These are phyloP conservation scores for Zygoascus sp. DNA, from an alignment of 1,139 yeast species.

Conservation along the genomic window DNA sequence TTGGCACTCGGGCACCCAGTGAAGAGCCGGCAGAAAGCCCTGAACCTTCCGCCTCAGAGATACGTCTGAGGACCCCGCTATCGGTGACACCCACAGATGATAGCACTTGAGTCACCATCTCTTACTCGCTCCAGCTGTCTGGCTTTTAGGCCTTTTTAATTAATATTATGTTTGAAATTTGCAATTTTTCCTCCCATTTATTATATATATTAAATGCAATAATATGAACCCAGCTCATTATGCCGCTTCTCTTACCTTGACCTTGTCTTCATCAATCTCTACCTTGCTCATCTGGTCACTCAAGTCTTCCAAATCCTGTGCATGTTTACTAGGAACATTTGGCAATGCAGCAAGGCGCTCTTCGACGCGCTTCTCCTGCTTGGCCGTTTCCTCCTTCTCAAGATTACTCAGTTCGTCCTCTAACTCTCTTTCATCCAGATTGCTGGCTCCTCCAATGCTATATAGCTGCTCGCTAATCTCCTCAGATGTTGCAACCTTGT, in stretches of 20 bases:
- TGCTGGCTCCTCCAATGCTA: conserved; percentile 10
- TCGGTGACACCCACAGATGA: not conserved
- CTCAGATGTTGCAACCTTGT: conserved; percentile 33
- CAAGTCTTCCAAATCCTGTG: conserved; percentile 2
- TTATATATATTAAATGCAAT: not conserved
- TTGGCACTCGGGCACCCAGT: not conserved
- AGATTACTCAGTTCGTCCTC: conserved; percentile 29
- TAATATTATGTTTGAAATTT: too few relatives aligned
- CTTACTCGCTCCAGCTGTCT: too few relatives aligned
- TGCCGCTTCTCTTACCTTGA: too few relatives aligned
- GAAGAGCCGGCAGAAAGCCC: not conserved
- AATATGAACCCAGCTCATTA: too few relatives aligned
- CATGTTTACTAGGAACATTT: not conserved
- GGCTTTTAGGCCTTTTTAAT: too few relatives aligned
- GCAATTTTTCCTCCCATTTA: not conserved
- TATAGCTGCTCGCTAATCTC: conserved; percentile 23
- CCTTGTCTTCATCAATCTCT: too few relatives aligned
- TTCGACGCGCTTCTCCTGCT: not conserved
- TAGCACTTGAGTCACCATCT: too few relatives aligned
- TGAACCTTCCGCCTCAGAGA: not conserved
- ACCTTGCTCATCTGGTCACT: not conserved
- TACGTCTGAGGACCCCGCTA: not conserved
- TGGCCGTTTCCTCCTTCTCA: conserved; percentile 9
- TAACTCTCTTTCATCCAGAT: conserved; percentile 29
- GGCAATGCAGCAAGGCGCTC: conserved; percentile 1